Evolutionary conservation across 2,329 filamentous ascomycete species (phyloP).

Genomic region (Emergomyces pasteurianus): DNA sequence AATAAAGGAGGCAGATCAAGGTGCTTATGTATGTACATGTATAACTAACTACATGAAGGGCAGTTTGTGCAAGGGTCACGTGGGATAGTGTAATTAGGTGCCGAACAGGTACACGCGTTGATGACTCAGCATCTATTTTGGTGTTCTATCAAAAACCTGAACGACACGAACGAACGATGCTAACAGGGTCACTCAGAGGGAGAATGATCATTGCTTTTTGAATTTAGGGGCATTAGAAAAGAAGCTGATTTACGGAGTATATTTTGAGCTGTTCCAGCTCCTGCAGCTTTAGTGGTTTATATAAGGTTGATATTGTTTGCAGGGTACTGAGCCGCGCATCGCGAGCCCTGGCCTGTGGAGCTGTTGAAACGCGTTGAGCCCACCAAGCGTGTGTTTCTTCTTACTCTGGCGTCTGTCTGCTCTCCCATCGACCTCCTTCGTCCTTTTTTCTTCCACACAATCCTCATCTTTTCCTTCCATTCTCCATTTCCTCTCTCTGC

Average conservation of each 20-base stretch:
- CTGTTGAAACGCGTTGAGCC: constrained; percentile 3
- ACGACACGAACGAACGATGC: no score
- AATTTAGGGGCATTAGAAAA: background rate
- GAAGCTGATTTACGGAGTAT: background rate
- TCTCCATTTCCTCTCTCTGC: background rate
- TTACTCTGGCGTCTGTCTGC: background rate
- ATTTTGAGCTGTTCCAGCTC: background rate
- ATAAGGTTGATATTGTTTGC: background rate
- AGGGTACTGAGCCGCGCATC: background rate
- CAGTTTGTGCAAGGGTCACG: no score
- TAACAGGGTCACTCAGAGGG: background rate
- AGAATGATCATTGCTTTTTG: background rate
- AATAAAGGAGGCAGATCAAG: no score
- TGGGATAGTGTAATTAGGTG: no score
- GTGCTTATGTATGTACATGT: no score
- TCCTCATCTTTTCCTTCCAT: background rate
- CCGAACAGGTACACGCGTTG: background rate
- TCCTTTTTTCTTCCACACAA: background rate
- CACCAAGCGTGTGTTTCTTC: constrained; percentile 1
- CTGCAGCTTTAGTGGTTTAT: background rate
- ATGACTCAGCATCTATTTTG: background rate
- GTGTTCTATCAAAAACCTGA: background rate
- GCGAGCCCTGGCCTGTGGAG: constrained; percentile 1
- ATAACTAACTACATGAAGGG: no score
- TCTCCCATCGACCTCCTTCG: background rate